Percentiles rank a stretch among this genome's conserved stretches.
Conservation (phyloP, 208 protist species). For the Borovskyia barvae region DNA sequence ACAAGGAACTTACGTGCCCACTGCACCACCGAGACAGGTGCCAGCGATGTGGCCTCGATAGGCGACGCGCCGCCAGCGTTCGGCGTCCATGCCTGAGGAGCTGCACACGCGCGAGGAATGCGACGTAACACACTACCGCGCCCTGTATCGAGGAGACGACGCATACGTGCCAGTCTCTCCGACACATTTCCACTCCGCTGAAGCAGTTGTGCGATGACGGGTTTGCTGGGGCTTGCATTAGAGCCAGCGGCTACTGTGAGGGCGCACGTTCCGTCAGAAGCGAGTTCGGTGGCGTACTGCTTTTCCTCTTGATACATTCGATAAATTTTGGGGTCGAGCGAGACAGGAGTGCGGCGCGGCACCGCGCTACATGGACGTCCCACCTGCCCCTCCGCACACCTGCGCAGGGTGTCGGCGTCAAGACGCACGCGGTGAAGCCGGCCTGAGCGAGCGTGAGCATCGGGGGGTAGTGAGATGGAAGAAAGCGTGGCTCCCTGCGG, state of each 20-base stretch:
- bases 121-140: slow-evolving; percentile 20
- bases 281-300: too few relatives aligned
- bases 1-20: slow-evolving; percentile 42
- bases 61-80: not conserved
- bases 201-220: too few relatives aligned
- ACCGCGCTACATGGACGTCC: not conserved
- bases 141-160: slow-evolving; percentile 23
- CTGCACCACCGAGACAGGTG: slow-evolving; percentile 7
- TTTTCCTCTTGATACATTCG: slow-evolving; percentile 15
- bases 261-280: too few relatives aligned
- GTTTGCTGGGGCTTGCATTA: too few relatives aligned
- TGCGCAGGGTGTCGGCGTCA: slow-evolving; percentile 1
- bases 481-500: too few relatives aligned
- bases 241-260: too few relatives aligned
- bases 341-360: slow-evolving; percentile 26
- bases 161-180: slow-evolving; percentile 15
- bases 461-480: not conserved
- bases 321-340: slow-evolving; percentile 12
- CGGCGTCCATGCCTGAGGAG: slow-evolving; percentile 15
- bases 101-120: slow-evolving; percentile 17
- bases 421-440: slow-evolving; percentile 14
- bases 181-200: too few relatives aligned
- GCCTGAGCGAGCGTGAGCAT: not conserved
- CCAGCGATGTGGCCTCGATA: not conserved
- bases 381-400: not conserved